phyloP scores from a whole-genome alignment of 208 protist species.

The Histomonas meleagridis region DNA sequence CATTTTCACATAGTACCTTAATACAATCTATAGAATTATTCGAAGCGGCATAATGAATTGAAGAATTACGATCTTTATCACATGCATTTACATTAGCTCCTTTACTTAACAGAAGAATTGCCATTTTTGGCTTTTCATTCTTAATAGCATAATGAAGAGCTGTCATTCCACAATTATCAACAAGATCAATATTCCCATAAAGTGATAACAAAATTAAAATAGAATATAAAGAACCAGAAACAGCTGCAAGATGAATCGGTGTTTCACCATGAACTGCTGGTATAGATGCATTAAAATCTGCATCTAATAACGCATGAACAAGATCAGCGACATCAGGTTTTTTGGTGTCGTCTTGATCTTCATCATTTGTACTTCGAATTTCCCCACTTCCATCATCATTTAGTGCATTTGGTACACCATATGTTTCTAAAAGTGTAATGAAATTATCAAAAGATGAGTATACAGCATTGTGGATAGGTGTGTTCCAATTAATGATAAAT shows the following conservation, averaged over 20 bases:
- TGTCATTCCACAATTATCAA: neutral
- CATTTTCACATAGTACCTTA: neutral
- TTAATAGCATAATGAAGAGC: conserved; percentile 20
- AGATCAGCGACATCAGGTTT: neutral
- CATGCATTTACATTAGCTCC: neutral
- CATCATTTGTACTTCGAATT: neutral
- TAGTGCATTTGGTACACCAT: neutral
- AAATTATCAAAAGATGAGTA: neutral
- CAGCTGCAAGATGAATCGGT: neutral
- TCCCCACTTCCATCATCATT: neutral
- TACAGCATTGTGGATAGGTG: neutral
- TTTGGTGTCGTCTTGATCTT: neutral
- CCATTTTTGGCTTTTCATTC: neutral
- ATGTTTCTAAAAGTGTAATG: neutral
- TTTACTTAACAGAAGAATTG: neutral
- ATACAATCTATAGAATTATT: conserved; percentile 24
- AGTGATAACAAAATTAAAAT: neutral
- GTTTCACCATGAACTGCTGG: neutral
- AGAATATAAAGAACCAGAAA: neutral
- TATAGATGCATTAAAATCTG: neutral
- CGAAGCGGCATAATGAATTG: conserved; percentile 15
- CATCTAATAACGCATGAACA: neutral
- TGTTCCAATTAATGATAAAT: neutral
- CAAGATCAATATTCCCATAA: neutral
- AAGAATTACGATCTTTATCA: neutral